Conservation (phyloP, 1,284 basidiomycete genomes). For the Athelia sp. region DNA sequence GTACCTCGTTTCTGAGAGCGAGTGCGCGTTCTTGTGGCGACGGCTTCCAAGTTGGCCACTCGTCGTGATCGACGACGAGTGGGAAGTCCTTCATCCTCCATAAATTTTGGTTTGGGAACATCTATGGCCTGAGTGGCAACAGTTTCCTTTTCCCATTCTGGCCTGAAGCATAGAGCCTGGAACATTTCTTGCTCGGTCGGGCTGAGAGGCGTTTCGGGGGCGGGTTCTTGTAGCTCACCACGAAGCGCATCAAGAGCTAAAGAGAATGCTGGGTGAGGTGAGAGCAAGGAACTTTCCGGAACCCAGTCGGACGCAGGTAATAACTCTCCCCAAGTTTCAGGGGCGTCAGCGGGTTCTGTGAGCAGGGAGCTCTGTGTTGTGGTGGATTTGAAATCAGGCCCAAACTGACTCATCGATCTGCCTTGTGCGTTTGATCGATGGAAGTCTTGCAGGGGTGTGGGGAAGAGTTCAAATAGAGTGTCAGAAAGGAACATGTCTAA, state of each 20-base stretch:
- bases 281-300: slow-evolving; percentile 16
- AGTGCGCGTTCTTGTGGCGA: slow-evolving; percentile 39
- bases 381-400: slow-evolving; percentile 47
- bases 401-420: slow-evolving; percentile 48
- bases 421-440: slow-evolving; percentile 38
- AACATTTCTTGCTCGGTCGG: slow-evolving; percentile 71
- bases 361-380: slow-evolving; percentile 25
- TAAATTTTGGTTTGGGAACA: not conserved
- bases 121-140: not conserved
- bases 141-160: slow-evolving; percentile 49
- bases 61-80: slow-evolving; percentile 60
- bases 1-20: slow-evolving; percentile 27
- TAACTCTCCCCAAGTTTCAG: not conserved
- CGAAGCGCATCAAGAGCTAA: slow-evolving; percentile 17
- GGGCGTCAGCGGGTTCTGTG: not conserved
- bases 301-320: not conserved
- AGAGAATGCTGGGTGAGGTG: slow-evolving; percentile 3
- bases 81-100: slow-evolving; percentile 1
- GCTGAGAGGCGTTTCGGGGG: slow-evolving; percentile 47
- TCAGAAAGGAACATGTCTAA: slow-evolving; percentile 55
- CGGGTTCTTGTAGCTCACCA: slow-evolving; percentile 14
- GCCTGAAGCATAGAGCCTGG: slow-evolving; percentile 49
- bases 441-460: slow-evolving; percentile 50
- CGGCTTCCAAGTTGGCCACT: slow-evolving; percentile 44
- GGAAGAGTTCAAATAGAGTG: slow-evolving; percentile 54